Conservation (phyloP, 352 stramenopile species). For the Blastocystis sp. region DNA sequence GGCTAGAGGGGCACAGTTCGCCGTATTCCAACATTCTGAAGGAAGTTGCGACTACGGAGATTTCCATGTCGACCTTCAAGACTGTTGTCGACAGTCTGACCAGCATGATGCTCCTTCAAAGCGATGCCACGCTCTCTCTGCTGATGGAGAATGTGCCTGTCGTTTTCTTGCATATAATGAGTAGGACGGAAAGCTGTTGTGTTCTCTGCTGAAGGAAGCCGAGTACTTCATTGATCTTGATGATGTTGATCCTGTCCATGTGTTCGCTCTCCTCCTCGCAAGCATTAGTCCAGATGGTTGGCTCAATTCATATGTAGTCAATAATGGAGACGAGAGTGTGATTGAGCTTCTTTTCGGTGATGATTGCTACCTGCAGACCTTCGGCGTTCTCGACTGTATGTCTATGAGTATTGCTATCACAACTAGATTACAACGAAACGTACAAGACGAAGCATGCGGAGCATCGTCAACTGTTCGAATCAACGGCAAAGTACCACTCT, state of each 20-base stretch:
- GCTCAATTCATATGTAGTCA: not conserved
- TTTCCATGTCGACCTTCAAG: constrained; percentile 37
- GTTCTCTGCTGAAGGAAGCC: not conserved
- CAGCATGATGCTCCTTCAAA: not conserved
- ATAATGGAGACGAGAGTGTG: not conserved
- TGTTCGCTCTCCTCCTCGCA: not conserved
- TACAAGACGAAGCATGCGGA: constrained; percentile 47
- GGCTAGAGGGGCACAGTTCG: not conserved
- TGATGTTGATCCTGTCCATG: constrained; percentile 33
- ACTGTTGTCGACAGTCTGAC: not conserved
- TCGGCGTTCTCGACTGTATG: constrained; percentile 35
- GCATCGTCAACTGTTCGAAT: constrained; percentile 18
- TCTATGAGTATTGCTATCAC: not conserved
- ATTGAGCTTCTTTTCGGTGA: not conserved
- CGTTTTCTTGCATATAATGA: not conserved
- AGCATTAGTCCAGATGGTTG: not conserved
- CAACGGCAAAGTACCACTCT: not conserved
- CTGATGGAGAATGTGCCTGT: constrained; percentile 45
- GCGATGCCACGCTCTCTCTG: not conserved
- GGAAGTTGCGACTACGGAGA: not conserved
- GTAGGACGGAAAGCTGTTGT: constrained; percentile 10
- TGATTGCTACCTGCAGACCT: constrained; percentile 26
- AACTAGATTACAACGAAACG: constrained; percentile 52
- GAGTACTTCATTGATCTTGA: constrained; percentile 27
- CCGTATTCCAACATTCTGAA: not conserved